Base-by-base conservation (phyloP, 108 stramenopile species). In the Halocafeteria seosinensis region DNA sequence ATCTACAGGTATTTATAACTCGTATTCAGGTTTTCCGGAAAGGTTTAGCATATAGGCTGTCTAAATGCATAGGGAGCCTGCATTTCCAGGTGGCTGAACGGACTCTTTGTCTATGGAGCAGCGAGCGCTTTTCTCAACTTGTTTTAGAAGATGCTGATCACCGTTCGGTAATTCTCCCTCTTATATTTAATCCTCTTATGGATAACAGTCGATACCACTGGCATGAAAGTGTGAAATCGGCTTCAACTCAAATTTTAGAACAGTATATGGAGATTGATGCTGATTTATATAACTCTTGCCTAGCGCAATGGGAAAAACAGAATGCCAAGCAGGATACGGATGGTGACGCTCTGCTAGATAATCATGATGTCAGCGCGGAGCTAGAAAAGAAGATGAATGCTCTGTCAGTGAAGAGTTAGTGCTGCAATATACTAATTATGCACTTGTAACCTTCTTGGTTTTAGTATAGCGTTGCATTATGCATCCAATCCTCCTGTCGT, bases 31-130 rank as follows among this genome's bases (percentile, higher is more conserved):
- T 29, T 37, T 60, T 69, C 63, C 28, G 34, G 37, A 61, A 26
- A 1, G 68, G 50, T 23, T 36, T 73, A n/a, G 29, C 28, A 33
- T 52, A 28, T 25, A 47, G 61, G 30, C 31, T 72, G 38, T 13
- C 62, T 9, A 29, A 26, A 28, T 50, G 50, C 26, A 58, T 70
- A 1, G 63, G 50, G 37, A 59, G 63, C 35, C 55, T 67, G 34
- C 73, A 73, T 51, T 73, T 73, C 30, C 62, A 73, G 47, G 73
- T 73, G 6, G 62, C 64, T 21, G 73, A 73, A 37, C 62, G 63
- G 3, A 52, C 67, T 21, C 64, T 73, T 26, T 69, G 60, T 37
- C 69, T 73, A 29, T 73, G 73, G 73, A 31, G 70, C 62, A 50
- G 57, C 23, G 68, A 62, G 37, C 64, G 60, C 26, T 28, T 72